Percentiles rank a stretch among this genome's conserved stretches.
phyloP scores from a whole-genome alignment of 2,329 filamentous ascomycete species.

The Diaporthe citriasiana region DNA sequence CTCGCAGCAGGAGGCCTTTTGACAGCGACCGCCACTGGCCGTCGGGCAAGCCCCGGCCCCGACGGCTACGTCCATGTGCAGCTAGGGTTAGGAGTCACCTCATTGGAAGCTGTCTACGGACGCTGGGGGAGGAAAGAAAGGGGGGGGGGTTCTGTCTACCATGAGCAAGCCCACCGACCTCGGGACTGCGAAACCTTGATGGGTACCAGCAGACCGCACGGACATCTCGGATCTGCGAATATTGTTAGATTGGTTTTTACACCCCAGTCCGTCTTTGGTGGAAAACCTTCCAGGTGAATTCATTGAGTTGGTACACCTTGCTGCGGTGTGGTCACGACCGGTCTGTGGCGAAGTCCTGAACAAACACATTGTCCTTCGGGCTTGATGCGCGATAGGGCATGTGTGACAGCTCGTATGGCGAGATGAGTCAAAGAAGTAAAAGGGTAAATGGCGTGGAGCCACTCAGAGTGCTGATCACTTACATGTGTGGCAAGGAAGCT shows the following conservation, averaged over 20 bases:
- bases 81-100: background rate
- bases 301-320: background rate
- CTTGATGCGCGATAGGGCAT: background rate
- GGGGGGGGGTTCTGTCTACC: background rate
- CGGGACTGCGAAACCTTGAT: background rate
- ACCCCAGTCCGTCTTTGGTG: background rate
- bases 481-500: background rate
- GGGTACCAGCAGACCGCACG: background rate
- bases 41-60: background rate
- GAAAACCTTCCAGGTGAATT: no score
- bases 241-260: background rate
- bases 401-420: background rate
- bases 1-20: background rate
- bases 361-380: background rate
- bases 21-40: background rate
- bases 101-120: background rate
- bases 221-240: background rate
- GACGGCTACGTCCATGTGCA: background rate
- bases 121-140: no score
- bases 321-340: background rate
- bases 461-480: constrained; percentile 7
- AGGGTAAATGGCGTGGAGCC: background rate
- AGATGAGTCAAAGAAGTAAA: background rate
- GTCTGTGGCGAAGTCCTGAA: background rate
- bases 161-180: background rate